Percentiles rank a stretch among this genome's conserved stretches.
Evolutionary conservation across 768 basidiomycete species (phyloP).

Genomic region (Trametes elegans): DNA sequence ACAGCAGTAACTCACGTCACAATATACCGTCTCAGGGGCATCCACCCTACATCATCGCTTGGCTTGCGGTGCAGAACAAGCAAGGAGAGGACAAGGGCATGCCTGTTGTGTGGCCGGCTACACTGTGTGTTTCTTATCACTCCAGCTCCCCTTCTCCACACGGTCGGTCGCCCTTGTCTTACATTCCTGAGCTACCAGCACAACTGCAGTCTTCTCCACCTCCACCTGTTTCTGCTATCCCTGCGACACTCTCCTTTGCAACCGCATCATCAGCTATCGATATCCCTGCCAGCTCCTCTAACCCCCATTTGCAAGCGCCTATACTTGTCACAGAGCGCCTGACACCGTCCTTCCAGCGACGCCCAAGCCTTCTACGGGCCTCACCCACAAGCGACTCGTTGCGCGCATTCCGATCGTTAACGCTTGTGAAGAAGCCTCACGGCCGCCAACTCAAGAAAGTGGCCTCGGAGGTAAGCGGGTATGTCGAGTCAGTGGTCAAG

Average conservation of each 20-base stretch:
- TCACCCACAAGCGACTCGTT: conserved; percentile 36
- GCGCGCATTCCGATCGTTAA: conserved; percentile 49
- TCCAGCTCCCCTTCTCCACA: conserved; percentile 36
- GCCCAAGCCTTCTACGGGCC: conserved; percentile 30
- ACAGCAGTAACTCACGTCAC: neutral
- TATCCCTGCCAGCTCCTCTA: conserved; percentile 1
- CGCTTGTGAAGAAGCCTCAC: conserved; percentile 37
- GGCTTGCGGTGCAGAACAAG: conserved; percentile 72
- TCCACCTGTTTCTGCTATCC: conserved; percentile 31
- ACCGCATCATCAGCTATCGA: conserved; percentile 10
- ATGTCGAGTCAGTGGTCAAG: conserved; percentile 72
- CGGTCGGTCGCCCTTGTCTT: conserved; percentile 43
- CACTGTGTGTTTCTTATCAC: conserved; percentile 52
- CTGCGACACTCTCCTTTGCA: conserved; percentile 14
- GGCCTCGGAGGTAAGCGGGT: conserved; percentile 61
- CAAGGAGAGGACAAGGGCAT: conserved; percentile 82
- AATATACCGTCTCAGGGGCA: neutral
- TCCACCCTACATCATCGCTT: conserved; percentile 59
- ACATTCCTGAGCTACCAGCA: conserved; percentile 62
- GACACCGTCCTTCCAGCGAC: conserved; percentile 32
- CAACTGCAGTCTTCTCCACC: conserved; percentile 58
- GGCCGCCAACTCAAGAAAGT: conserved; percentile 49
- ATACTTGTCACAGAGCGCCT: neutral
- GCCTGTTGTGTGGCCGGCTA: conserved; percentile 67
- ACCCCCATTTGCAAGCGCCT: neutral